Evolutionary conservation across 306 rosid genomes (phyloP).

Genomic region (Alnus glutinosa): DNA sequence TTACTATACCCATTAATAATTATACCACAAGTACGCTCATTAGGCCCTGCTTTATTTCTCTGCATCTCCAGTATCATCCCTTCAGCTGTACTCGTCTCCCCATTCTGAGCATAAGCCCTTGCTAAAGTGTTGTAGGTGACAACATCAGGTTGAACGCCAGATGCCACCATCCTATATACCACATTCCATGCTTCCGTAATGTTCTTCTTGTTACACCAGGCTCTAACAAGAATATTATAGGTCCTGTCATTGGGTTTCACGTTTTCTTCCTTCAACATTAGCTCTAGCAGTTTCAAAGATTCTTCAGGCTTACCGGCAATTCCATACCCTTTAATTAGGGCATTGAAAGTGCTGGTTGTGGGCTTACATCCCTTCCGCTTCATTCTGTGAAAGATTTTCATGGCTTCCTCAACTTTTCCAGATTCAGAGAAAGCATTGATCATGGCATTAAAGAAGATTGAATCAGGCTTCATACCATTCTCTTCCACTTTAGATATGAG

Average conservation of each 20-base stretch:
- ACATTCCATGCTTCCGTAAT: constrained; percentile 74
- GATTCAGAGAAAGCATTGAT: constrained; percentile 88
- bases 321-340: constrained; percentile 91
- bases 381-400: constrained; percentile 74
- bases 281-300: constrained; percentile 65
- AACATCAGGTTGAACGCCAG: constrained; percentile 78
- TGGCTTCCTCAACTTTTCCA: constrained; percentile 67
- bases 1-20: constrained; percentile 79
- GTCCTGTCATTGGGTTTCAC: constrained; percentile 82
- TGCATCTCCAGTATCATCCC: constrained; percentile 68
- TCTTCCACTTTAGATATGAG: constrained; percentile 72
- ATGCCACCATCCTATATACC: constrained; percentile 67
- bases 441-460: constrained; percentile 86
- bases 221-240: constrained; percentile 79
- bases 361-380: constrained; percentile 78
- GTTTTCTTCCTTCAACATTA: constrained; percentile 56
- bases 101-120: constrained; percentile 82
- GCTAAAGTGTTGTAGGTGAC: constrained; percentile 88
- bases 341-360: constrained; percentile 81
- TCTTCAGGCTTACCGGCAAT: constrained; percentile 69
- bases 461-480: constrained; percentile 76
- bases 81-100: constrained; percentile 73
- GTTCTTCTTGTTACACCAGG: constrained; percentile 75
- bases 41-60: constrained; percentile 57
- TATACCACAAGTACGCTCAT: constrained; percentile 90